Conservation (phyloP, 108 stramenopile genomes). For the Fragilaria crotonensis region DNA sequence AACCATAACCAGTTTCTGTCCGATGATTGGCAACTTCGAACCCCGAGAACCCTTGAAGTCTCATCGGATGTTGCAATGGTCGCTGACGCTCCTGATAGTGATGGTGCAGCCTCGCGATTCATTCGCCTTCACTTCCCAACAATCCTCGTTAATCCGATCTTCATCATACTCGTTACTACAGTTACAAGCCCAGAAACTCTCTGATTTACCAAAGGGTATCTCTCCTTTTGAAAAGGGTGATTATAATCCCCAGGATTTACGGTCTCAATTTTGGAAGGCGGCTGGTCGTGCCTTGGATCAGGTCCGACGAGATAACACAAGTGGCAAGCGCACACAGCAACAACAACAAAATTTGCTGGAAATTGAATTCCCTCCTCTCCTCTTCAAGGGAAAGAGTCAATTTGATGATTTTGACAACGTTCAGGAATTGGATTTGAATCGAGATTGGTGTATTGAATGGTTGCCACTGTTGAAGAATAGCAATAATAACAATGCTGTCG, state of each 20-base stretch:
- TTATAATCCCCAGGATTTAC: conserved; percentile 49
- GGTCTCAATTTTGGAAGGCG: conserved; percentile 47
- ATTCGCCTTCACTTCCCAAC: too few species aligned
- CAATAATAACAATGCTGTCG: conserved; percentile 14
- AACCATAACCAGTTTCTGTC: too few species aligned
- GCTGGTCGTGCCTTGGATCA: conserved; percentile 32
- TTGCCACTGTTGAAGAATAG: conserved; percentile 30
- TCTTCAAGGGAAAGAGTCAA: conserved; percentile 59
- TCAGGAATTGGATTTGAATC: conserved; percentile 73
- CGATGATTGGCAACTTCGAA: too few species aligned
- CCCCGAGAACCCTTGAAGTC: too few species aligned
- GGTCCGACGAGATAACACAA: conserved; percentile 27
- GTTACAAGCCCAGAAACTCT: too few species aligned
- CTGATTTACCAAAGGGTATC: conserved; percentile 58
- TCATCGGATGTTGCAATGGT: too few species aligned
- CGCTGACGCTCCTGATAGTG: too few species aligned
- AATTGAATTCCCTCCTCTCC: conserved; percentile 78
- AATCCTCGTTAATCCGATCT: too few species aligned
- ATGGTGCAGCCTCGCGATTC: too few species aligned
- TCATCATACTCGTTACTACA: too few species aligned
- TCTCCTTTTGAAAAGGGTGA: conserved; percentile 67
- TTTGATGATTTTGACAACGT: conserved; percentile 91
- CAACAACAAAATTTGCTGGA: too few species aligned
- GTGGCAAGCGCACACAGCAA: too few species aligned
- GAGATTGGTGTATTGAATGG: conserved; percentile 67